phyloP scores from a whole-genome alignment of 2,329 filamentous ascomycete genomes.

The Fusarium solani-melongenae region DNA sequence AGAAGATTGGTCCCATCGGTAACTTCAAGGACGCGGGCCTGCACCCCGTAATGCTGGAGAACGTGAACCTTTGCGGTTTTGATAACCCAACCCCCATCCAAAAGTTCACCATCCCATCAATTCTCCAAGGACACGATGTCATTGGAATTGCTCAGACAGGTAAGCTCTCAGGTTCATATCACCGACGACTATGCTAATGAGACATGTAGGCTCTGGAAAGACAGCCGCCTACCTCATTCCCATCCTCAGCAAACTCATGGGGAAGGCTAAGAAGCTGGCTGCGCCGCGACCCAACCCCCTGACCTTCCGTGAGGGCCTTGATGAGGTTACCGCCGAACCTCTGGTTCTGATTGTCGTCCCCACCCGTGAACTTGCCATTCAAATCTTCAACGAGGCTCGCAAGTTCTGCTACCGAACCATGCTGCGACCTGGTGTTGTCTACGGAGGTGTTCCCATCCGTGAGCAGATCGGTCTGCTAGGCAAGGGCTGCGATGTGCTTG shows the following conservation, averaged over 20 bases:
- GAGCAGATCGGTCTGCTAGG: slow-evolving; percentile 79
- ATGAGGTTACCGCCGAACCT: slow-evolving; percentile 79
- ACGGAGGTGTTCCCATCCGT: slow-evolving; percentile 81
- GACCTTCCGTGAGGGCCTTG: slow-evolving; percentile 61
- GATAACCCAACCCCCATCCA: slow-evolving; percentile 85
- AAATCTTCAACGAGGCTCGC: slow-evolving; percentile 95
- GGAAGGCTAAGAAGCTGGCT: slow-evolving; percentile 89
- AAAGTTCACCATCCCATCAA: slow-evolving; percentile 82
- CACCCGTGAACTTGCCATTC: slow-evolving; percentile 88
- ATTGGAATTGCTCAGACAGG: slow-evolving; percentile 94
- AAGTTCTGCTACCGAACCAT: slow-evolving; percentile 95
- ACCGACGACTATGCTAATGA: background rate
- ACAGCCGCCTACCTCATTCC: slow-evolving; percentile 93
- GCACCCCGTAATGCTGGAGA: slow-evolving; percentile 84
- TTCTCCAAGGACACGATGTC: slow-evolving; percentile 81
- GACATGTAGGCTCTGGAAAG: slow-evolving; percentile 84
- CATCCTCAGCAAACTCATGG: slow-evolving; percentile 91
- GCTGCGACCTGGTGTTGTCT: slow-evolving; percentile 90
- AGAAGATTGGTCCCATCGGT: slow-evolving; percentile 62
- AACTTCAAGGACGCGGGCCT: slow-evolving; percentile 81
- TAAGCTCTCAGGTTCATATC: slow-evolving; percentile 55
- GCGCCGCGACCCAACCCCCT: slow-evolving; percentile 77
- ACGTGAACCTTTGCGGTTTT: slow-evolving; percentile 80
- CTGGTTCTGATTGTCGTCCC: slow-evolving; percentile 87
- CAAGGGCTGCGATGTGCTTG: slow-evolving; percentile 88